Percentiles rank a stretch among this genome's conserved stretches.
Conservation (phyloP, 192 early-diverging fungal species). For the Cetraspora pellucida region DNA sequence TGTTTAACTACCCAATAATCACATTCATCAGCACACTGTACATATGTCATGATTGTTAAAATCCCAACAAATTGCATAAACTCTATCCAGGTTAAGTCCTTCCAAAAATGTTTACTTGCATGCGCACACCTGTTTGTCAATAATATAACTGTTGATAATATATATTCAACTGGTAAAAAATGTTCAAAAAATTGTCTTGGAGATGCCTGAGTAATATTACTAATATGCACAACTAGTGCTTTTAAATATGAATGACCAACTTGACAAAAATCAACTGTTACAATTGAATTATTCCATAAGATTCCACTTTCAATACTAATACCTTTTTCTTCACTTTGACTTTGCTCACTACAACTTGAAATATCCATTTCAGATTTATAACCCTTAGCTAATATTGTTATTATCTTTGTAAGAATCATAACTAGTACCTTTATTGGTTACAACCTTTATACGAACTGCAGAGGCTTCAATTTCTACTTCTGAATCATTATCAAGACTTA, state of each 20-base stretch:
- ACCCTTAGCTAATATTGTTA: not conserved
- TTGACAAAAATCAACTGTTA: slow-evolving; percentile 1
- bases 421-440: too few species aligned
- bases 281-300: too few species aligned
- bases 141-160: too few species aligned
- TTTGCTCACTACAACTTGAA: slow-evolving; percentile 10
- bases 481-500: not conserved
- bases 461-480: not conserved
- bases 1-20: too few species aligned
- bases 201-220: not conserved
- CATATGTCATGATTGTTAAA: too few species aligned
- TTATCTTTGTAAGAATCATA: not conserved
- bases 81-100: too few species aligned
- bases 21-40: too few species aligned
- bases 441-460: slow-evolving; percentile 3
- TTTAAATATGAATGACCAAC: not conserved
- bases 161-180: not conserved
- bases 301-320: not conserved
- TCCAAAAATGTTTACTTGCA: too few species aligned
- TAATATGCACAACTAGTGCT: not conserved
- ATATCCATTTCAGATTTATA: not conserved
- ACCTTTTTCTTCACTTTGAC: not conserved
- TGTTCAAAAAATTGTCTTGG: not conserved
- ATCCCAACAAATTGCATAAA: too few species aligned
- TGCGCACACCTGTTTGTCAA: too few species aligned